A percentile compares a stretch with the other conserved stretches of the same genome.
phyloP scores from a whole-genome alignment of 2,329 filamentous ascomycete species.

The Colletotrichum filicis region DNA sequence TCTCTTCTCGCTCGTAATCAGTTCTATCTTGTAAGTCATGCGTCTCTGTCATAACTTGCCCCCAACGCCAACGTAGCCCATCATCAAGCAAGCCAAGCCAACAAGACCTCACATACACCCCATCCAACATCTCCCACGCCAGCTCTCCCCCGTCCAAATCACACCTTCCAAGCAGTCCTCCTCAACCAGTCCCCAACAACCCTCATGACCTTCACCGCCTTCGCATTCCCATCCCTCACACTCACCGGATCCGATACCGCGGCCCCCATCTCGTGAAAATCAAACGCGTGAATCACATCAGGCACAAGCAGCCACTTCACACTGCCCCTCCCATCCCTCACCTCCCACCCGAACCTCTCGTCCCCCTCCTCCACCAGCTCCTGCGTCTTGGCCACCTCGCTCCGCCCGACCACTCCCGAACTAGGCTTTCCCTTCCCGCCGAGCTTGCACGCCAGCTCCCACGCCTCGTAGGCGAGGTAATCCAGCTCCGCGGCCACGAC shows the following conservation, averaged over 20 bases:
- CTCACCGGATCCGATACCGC: constrained; percentile 44
- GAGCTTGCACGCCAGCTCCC: constrained; percentile 36
- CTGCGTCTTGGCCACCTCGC: constrained; percentile 26
- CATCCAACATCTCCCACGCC: neutral
- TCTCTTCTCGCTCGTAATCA: neutral
- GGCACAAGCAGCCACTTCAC: constrained; percentile 55
- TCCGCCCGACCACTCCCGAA: constrained; percentile 23
- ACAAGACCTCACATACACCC: neutral
- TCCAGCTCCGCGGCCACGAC: constrained; percentile 52
- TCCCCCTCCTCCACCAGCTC: constrained; percentile 41
- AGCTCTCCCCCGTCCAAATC: neutral
- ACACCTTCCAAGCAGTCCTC: constrained; percentile 41
- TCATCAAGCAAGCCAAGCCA: neutral
- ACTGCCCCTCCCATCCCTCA: constrained; percentile 39
- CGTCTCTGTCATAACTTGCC: neutral
- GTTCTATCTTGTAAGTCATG: neutral
- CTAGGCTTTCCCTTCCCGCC: constrained; percentile 32
- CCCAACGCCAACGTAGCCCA: neutral
- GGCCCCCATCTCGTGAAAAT: constrained; percentile 43
- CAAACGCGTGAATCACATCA: constrained; percentile 54
- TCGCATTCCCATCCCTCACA: constrained; percentile 42
- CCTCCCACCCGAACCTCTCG: constrained; percentile 50
- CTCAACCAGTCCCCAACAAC: constrained; percentile 45
- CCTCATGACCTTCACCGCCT: constrained; percentile 44
- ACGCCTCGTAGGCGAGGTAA: constrained; percentile 41